phyloP scores from a whole-genome alignment of 352 stramenopile genomes.

The Pythium insidiosum region DNA sequence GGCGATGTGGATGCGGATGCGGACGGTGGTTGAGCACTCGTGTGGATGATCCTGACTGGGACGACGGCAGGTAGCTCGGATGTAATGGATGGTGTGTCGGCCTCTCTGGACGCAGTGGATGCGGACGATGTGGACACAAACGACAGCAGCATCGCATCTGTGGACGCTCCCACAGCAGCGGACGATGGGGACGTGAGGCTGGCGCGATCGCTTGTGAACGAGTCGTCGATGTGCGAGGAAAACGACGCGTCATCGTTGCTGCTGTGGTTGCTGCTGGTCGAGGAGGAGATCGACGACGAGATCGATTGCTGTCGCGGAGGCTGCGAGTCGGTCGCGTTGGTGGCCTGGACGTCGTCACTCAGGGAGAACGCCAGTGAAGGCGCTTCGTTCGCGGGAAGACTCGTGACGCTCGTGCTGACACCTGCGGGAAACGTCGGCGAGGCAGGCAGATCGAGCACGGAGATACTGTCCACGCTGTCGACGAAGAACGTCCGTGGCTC shows the following conservation, averaged over 20 bases:
- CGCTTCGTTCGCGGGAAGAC: too few species aligned
- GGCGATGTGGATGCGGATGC: not conserved
- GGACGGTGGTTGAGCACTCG: too few species aligned
- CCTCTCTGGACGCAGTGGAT: too few species aligned
- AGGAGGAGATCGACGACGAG: conserved; percentile 8
- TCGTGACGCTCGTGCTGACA: not conserved
- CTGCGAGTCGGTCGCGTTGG: not conserved
- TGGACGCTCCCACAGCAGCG: too few species aligned
- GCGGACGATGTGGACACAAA: not conserved
- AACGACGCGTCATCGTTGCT: conserved; percentile 8
- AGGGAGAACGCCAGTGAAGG: too few species aligned
- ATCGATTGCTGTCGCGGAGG: too few species aligned
- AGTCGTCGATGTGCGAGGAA: conserved; percentile 14
- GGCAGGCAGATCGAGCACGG: conserved; percentile 4
- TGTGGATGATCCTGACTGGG: too few species aligned
- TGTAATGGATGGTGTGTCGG: too few species aligned
- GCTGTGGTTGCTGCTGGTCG: not conserved
- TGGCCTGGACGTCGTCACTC: too few species aligned
- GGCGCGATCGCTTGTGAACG: conserved; percentile 1
- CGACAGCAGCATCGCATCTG: not conserved
- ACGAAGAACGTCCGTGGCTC: too few species aligned
- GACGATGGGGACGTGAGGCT: not conserved
- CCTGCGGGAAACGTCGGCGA: conserved; percentile 1
- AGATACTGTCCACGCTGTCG: conserved; percentile 15
- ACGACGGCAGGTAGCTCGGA: too few species aligned